Evolutionary conservation across 2,329 filamentous ascomycete genomes (phyloP).

Genomic region (Plenodomus lindquistii): DNA sequence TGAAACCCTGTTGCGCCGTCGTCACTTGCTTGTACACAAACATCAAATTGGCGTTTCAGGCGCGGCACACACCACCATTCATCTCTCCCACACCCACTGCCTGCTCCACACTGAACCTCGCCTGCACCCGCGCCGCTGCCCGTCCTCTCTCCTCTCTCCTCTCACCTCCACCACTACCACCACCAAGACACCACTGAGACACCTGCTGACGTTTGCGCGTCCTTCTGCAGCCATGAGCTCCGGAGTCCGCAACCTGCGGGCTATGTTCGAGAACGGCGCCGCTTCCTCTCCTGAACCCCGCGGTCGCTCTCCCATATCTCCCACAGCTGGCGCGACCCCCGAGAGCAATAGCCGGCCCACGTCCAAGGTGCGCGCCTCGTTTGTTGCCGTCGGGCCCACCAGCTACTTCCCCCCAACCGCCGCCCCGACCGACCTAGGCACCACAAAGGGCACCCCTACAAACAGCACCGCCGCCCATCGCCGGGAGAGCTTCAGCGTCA

Average conservation of each 20-base stretch:
- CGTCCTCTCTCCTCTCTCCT: neutral
- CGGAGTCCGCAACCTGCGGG: constrained; percentile 54
- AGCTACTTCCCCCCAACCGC: constrained; percentile 35
- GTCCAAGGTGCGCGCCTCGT: constrained; percentile 53
- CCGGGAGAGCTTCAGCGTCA: constrained; percentile 49
- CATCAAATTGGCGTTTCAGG: constrained; percentile 27
- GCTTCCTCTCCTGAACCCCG: constrained; percentile 48
- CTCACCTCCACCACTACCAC: constrained; percentile 7
- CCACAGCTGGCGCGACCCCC: constrained; percentile 26
- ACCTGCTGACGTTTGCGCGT: constrained; percentile 30
- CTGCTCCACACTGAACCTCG: constrained; percentile 6
- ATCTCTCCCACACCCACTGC: constrained; percentile 29
- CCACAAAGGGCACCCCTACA: constrained; percentile 29
- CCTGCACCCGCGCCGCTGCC: neutral
- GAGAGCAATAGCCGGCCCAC: constrained; percentile 41
- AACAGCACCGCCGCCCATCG: constrained; percentile 40
- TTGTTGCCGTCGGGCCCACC: constrained; percentile 50
- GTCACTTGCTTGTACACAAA: constrained; percentile 27
- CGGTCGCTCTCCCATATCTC: constrained; percentile 48
- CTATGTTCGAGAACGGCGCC: constrained; percentile 53
- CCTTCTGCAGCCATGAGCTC: constrained; percentile 52
- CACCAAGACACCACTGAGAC: constrained; percentile 17
- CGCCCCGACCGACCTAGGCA: constrained; percentile 24
- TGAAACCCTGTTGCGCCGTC: constrained; percentile 20
- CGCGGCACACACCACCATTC: constrained; percentile 27